These are phyloP conservation scores for Globisporangium okanoganense DNA, from an alignment of 352 stramenopile genomes.

Conservation along the genomic window DNA sequence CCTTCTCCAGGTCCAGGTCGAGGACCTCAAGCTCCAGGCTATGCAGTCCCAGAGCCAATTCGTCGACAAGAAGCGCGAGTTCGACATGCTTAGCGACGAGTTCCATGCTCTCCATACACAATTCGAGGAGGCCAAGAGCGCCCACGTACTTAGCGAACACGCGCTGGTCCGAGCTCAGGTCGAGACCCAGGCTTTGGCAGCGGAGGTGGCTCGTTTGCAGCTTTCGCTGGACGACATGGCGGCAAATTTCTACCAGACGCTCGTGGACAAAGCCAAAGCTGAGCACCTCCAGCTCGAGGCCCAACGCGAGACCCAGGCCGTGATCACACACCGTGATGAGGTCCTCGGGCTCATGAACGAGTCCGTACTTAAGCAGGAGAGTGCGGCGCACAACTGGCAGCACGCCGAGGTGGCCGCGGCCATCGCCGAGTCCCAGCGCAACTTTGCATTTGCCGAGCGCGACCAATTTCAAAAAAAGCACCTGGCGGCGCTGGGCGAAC, in stretches of 20 bases:
- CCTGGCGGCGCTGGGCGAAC: constrained; percentile 35
- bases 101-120: constrained; percentile 29
- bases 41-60: constrained; percentile 23
- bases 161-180: constrained; percentile 5
- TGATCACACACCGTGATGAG: constrained; percentile 46
- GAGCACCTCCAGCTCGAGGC: constrained; percentile 26
- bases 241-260: constrained; percentile 17
- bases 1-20: constrained; percentile 53
- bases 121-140: constrained; percentile 48
- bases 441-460: constrained; percentile 55
- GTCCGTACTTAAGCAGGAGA: constrained; percentile 41
- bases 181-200: constrained; percentile 9
- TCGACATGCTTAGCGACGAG: constrained; percentile 27
- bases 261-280: constrained; percentile 28
- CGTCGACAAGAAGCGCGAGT: constrained; percentile 20
- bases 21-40: constrained; percentile 46
- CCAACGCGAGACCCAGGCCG: constrained; percentile 21
- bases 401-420: constrained; percentile 49
- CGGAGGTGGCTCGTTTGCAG: constrained; percentile 11
- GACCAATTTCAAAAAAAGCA: constrained; percentile 46
- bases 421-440: constrained; percentile 65
- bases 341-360: constrained; percentile 41
- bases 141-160: constrained; percentile 13
- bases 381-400: constrained; percentile 44
- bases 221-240: constrained; percentile 14